Conservation (phyloP, 2,329 filamentous ascomycete genomes). For the Escovopsis weberi region DNA sequence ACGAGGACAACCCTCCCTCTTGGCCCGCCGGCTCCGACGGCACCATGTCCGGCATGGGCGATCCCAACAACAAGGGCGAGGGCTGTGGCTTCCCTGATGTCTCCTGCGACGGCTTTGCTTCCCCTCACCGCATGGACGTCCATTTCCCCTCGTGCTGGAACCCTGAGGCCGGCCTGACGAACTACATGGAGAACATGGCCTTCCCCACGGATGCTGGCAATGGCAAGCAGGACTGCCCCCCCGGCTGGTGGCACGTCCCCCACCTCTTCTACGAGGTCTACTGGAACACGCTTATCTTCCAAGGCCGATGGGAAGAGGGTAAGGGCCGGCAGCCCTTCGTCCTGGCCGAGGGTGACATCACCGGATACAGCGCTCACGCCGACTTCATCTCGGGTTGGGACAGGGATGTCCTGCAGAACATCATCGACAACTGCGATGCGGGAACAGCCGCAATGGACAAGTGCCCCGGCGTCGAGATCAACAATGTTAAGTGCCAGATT, state of each 20-base stretch:
- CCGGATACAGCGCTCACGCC: slow-evolving; percentile 55
- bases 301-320: slow-evolving; percentile 37
- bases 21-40: slow-evolving; percentile 43
- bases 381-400: slow-evolving; percentile 68
- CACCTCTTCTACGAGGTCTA: slow-evolving; percentile 46
- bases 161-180: slow-evolving; percentile 41
- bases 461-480: slow-evolving; percentile 43
- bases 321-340: slow-evolving; percentile 49
- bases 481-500: slow-evolving; percentile 37
- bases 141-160: slow-evolving; percentile 67
- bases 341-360: slow-evolving; percentile 53
- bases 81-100: slow-evolving; percentile 55
- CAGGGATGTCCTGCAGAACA: slow-evolving; percentile 44
- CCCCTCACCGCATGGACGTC: slow-evolving; percentile 49
- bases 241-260: slow-evolving; percentile 38
- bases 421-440: slow-evolving; percentile 52
- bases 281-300: slow-evolving; percentile 42
- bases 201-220: slow-evolving; percentile 37
- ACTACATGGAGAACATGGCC: slow-evolving; percentile 51
- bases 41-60: slow-evolving; percentile 36
- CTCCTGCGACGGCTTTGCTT: slow-evolving; percentile 49
- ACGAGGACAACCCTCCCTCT: slow-evolving; percentile 24
- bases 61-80: slow-evolving; percentile 37
- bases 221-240: slow-evolving; percentile 39
- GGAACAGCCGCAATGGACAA: slow-evolving; percentile 45